Evolutionary conservation across 2,329 filamentous ascomycete species (phyloP).

Genomic region (Fusarium anguioides): DNA sequence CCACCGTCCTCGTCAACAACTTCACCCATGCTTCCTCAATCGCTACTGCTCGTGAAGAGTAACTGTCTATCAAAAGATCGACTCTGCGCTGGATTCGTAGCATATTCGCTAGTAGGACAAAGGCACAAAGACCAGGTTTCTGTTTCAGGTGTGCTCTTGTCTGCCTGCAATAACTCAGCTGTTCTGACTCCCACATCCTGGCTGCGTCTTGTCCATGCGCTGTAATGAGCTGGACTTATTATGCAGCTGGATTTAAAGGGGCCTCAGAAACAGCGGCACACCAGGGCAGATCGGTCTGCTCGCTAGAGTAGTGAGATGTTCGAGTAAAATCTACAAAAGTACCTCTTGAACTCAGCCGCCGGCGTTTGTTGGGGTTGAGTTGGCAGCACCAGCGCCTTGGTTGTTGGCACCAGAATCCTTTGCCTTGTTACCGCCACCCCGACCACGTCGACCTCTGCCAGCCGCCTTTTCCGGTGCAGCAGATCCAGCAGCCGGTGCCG

Average conservation of each 20-base stretch:
- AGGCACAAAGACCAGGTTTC: neutral
- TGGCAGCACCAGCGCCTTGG: constrained; percentile 3
- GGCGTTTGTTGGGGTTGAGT: constrained; percentile 13
- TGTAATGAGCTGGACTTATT: constrained; percentile 13
- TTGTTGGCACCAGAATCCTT: constrained; percentile 37
- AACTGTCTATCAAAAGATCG: constrained; percentile 15
- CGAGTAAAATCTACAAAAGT: constrained; percentile 19
- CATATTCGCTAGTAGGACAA: constrained; percentile 1
- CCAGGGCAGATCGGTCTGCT: constrained; percentile 12
- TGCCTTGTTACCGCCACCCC: constrained; percentile 47
- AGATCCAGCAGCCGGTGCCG: constrained; percentile 26
- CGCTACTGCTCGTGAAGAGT: constrained; percentile 3
- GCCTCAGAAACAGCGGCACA: constrained; percentile 18
- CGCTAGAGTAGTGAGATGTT: constrained; percentile 25
- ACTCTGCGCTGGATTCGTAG: constrained; percentile 16
- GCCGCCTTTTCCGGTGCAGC: constrained; percentile 46
- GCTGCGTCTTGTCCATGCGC: constrained; percentile 20
- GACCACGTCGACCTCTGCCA: constrained; percentile 49
- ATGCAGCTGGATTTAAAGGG: constrained; percentile 3
- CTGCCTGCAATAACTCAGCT: constrained; percentile 6
- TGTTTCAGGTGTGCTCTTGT: constrained; percentile 5
- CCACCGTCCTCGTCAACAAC: neutral
- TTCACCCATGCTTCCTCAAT: constrained; percentile 1
- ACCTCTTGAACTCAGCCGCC: constrained; percentile 34
- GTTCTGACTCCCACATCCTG: neutral